phyloP scores from a whole-genome alignment of 2,329 filamentous ascomycete genomes.

The Sodiomyces alkalinus region DNA sequence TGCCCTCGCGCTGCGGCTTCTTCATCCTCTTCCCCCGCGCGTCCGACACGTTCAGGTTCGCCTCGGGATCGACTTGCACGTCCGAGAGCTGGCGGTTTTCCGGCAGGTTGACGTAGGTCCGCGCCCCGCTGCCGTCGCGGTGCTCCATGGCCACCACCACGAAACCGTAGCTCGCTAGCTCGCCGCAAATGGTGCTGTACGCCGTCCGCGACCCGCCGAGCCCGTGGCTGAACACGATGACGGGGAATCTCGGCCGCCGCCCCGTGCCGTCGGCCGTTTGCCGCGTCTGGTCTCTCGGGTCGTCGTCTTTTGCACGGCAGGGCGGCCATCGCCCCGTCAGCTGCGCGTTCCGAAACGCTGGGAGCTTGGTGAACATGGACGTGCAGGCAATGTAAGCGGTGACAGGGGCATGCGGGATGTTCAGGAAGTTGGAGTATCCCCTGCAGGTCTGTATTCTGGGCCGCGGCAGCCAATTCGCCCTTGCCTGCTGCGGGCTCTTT shows the following conservation, averaged over 20 bases:
- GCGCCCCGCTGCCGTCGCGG: slow-evolving; percentile 46
- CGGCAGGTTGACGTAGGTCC: slow-evolving; percentile 43
- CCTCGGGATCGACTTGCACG: slow-evolving; percentile 14
- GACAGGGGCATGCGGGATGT: slow-evolving; percentile 29
- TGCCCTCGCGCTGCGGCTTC: slow-evolving; percentile 17
- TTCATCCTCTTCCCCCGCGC: slow-evolving; percentile 16
- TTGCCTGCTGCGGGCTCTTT: slow-evolving; percentile 25
- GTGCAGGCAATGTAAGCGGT: slow-evolving; percentile 39
- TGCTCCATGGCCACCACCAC: slow-evolving; percentile 51
- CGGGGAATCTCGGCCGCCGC: slow-evolving; percentile 35
- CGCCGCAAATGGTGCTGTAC: slow-evolving; percentile 47
- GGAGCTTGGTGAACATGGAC: slow-evolving; percentile 48
- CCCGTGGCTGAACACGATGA: slow-evolving; percentile 53
- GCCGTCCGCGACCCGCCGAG: slow-evolving; percentile 47
- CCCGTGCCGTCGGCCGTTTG: slow-evolving; percentile 13
- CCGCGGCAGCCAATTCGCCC: slow-evolving; percentile 47
- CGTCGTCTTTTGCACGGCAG: too few species aligned
- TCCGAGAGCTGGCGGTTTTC: slow-evolving; percentile 19
- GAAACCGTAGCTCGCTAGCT: slow-evolving; percentile 52
- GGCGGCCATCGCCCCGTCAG: slow-evolving; percentile 38
- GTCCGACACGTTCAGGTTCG: slow-evolving; percentile 10
- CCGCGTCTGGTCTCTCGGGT: too few species aligned
- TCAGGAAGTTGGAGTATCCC: slow-evolving; percentile 48
- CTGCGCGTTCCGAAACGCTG: slow-evolving; percentile 45
- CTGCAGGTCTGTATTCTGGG: slow-evolving; percentile 39